These are phyloP conservation scores for Marchantia paleacea DNA, from an alignment of 225 moss, liverwort and hornwort genomes.

Conservation along the genomic window DNA sequence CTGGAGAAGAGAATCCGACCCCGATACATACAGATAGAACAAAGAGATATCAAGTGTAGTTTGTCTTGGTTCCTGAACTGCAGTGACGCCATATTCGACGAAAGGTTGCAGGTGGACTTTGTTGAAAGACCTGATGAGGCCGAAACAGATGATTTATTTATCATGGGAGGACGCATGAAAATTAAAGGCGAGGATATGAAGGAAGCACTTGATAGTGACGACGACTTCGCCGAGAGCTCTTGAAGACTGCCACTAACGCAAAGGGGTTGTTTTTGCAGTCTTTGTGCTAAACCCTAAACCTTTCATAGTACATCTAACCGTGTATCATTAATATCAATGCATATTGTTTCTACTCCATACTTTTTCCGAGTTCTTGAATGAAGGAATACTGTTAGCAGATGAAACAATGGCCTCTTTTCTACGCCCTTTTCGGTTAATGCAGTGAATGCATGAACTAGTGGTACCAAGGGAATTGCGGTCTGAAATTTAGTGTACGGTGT, in stretches of 20 bases:
- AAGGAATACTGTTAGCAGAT: too few relatives aligned
- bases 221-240: conserved; percentile 7
- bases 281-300: too few relatives aligned
- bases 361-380: too few relatives aligned
- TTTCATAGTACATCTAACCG: too few relatives aligned
- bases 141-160: conserved; percentile 27
- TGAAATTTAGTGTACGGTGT: too few relatives aligned
- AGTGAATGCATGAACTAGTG: too few relatives aligned
- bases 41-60: conserved; percentile 57
- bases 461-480: too few relatives aligned
- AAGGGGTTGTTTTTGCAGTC: too few relatives aligned
- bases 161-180: conserved; percentile 37
- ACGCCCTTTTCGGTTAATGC: too few relatives aligned
- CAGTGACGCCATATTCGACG: conserved; percentile 61
- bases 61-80: conserved; percentile 85
- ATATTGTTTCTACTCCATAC: too few relatives aligned
- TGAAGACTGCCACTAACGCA: not conserved
- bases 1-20: conserved; percentile 71
- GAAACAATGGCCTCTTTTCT: too few relatives aligned
- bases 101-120: conserved; percentile 47
- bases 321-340: too few relatives aligned
- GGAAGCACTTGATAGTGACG: conserved; percentile 17
- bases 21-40: conserved; percentile 51
- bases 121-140: conserved; percentile 42
- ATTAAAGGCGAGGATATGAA: conserved; percentile 34